Evolutionary conservation across 2,329 filamentous ascomycete genomes (phyloP).

Genomic region (Trichoderma cornu-damae): DNA sequence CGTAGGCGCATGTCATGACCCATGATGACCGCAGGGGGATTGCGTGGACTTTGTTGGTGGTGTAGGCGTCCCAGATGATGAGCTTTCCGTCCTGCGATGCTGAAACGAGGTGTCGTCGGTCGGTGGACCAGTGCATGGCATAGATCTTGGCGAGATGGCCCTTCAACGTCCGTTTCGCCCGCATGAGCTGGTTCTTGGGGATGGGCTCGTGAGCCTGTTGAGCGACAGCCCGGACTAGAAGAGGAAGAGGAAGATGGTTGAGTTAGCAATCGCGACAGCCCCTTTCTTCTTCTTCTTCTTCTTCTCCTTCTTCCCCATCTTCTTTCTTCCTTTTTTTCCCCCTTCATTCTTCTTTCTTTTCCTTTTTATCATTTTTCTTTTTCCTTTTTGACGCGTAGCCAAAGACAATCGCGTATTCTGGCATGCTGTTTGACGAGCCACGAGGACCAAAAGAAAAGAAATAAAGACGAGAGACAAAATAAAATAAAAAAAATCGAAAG

Average conservation of each 20-base stretch:
- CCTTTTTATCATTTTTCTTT: slow-evolving; percentile 11
- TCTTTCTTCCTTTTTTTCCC: too few species aligned
- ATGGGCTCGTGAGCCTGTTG: slow-evolving; percentile 88
- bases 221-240: slow-evolving; percentile 81
- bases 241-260: background rate
- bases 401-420: background rate
- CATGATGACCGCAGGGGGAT: slow-evolving; percentile 95
- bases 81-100: slow-evolving; percentile 98
- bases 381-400: background rate
- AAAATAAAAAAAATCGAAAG: background rate
- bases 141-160: slow-evolving; percentile 99
- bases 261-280: slow-evolving; percentile 25
- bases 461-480: background rate
- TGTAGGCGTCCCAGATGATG: slow-evolving; percentile 99
- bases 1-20: slow-evolving; percentile 99
- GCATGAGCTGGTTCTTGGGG: slow-evolving; percentile 89
- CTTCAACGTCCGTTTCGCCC: slow-evolving; percentile 93
- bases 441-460: slow-evolving; percentile 7
- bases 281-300: too few species aligned
- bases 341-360: too few species aligned
- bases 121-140: slow-evolving; percentile 99
- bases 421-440: background rate
- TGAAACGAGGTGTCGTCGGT: slow-evolving; percentile 92
- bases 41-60: slow-evolving; percentile 98
- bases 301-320: too few species aligned